Percentiles rank a stretch among this genome's conserved stretches.
These are phyloP conservation scores for Penicillium argentinense DNA, from an alignment of 495 filamentous ascomycete species.

Conservation along the genomic window DNA sequence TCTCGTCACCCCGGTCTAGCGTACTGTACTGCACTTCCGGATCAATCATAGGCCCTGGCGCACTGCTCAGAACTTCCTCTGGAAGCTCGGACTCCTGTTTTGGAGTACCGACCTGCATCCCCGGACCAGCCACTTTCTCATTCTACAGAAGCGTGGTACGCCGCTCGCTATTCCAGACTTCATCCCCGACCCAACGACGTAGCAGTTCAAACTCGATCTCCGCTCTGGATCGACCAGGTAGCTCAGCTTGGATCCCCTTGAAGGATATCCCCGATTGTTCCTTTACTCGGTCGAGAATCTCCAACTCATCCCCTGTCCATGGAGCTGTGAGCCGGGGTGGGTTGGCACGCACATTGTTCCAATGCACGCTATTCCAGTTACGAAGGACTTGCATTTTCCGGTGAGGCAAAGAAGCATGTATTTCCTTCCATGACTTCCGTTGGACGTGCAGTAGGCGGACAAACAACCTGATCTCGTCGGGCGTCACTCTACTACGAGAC, in stretches of 20 bases:
- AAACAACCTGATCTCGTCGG: slow-evolving; percentile 37
- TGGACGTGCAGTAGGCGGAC: slow-evolving; percentile 33
- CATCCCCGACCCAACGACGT: slow-evolving; percentile 34
- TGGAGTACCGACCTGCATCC: background rate
- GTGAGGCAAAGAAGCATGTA: slow-evolving; percentile 29
- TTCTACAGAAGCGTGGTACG: background rate
- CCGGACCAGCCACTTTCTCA: background rate
- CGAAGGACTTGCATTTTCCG: slow-evolving; percentile 21
- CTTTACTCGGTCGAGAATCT: slow-evolving; percentile 28
- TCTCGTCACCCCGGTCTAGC: background rate
- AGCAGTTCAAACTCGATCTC: slow-evolving; percentile 44
- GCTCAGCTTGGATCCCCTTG: slow-evolving; percentile 25
- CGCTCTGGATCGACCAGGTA: slow-evolving; percentile 31
- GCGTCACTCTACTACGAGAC: slow-evolving; percentile 19
- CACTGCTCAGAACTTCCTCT: no score
- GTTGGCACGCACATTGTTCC: slow-evolving; percentile 31
- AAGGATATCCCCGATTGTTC: slow-evolving; percentile 34
- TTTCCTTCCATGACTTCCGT: slow-evolving; percentile 31
- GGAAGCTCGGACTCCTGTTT: no score
- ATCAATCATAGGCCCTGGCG: no score
- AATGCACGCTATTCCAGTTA: slow-evolving; percentile 33
- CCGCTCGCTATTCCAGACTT: slow-evolving; percentile 11
- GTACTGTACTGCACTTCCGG: background rate
- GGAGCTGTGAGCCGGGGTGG: slow-evolving; percentile 32
- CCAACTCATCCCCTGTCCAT: slow-evolving; percentile 36